phyloP scores from a whole-genome alignment of 2,329 filamentous ascomycete genomes.

The Penicillium sp. region DNA sequence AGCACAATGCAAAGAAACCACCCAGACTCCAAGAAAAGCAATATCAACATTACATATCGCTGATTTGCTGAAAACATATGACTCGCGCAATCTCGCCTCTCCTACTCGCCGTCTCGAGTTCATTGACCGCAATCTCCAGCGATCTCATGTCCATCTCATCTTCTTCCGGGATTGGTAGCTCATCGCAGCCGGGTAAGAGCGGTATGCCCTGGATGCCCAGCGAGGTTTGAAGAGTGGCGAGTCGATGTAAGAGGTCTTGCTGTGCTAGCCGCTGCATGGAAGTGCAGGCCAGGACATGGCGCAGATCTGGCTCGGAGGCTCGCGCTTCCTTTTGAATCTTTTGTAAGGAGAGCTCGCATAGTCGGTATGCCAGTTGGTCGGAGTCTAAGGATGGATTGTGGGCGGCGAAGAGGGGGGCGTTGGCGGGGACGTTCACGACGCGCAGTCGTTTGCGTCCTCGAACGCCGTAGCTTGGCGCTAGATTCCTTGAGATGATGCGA shows the following conservation, averaged over 20 bases:
- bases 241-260: conserved; percentile 16
- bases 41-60: conserved; percentile 19
- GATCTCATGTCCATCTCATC: conserved; percentile 15
- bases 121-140: conserved; percentile 16
- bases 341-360: conserved; percentile 22
- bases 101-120: conserved; percentile 15
- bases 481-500: conserved; percentile 7
- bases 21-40: too few relatives aligned
- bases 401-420: neutral
- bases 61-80: conserved; percentile 22
- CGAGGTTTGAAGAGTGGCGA: conserved; percentile 13
- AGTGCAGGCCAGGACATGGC: conserved; percentile 21
- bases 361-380: conserved; percentile 22
- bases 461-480: conserved; percentile 6
- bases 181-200: conserved; percentile 14
- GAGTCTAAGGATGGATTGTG: conserved; percentile 14
- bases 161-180: conserved; percentile 11
- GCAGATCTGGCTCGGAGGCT: conserved; percentile 19
- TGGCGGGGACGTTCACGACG: conserved; percentile 2
- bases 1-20: too few relatives aligned
- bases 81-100: conserved; percentile 14
- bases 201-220: conserved; percentile 7
- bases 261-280: conserved; percentile 19
- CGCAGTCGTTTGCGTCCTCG: conserved; percentile 4
- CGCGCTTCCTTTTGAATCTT: conserved; percentile 24